phyloP scores from a whole-genome alignment of 2,329 filamentous ascomycete genomes.

The Cylindrodendrum hubeiense region DNA sequence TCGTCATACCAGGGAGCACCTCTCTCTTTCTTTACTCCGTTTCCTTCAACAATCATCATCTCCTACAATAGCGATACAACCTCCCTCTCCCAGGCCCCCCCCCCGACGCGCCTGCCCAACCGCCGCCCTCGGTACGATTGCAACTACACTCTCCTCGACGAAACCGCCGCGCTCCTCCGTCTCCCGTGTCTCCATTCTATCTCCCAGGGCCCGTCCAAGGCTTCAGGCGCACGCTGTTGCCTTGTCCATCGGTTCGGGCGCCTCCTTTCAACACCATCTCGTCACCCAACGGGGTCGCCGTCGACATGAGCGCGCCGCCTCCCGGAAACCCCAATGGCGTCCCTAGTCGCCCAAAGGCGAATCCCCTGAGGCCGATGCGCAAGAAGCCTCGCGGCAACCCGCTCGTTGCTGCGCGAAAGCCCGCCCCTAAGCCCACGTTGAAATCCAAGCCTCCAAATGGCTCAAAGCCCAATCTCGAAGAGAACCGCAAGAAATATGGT shows the following conservation, averaged over 20 bases:
- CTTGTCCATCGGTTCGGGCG: slow-evolving; percentile 14
- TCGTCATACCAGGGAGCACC: slow-evolving; percentile 37
- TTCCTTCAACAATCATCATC: slow-evolving; percentile 30
- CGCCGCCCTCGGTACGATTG: slow-evolving; percentile 11
- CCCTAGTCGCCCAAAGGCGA: slow-evolving; percentile 47
- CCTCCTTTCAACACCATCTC: slow-evolving; percentile 8
- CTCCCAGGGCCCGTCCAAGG: slow-evolving; percentile 3
- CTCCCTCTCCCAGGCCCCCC: not conserved
- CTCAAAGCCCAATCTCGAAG: slow-evolving; percentile 53
- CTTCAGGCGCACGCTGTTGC: slow-evolving; percentile 26
- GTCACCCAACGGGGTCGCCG: slow-evolving; percentile 4
- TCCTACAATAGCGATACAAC: slow-evolving; percentile 32
- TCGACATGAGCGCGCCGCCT: slow-evolving; percentile 60
- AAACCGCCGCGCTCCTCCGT: slow-evolving; percentile 1
- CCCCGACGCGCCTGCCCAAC: not conserved
- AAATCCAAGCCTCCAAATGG: slow-evolving; percentile 43
- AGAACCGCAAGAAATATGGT: slow-evolving; percentile 60
- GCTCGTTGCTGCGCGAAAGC: slow-evolving; percentile 69
- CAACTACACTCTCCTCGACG: not conserved
- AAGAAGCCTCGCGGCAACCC: slow-evolving; percentile 67
- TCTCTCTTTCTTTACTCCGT: not conserved
- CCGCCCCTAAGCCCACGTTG: slow-evolving; percentile 40
- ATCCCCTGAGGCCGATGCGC: slow-evolving; percentile 56
- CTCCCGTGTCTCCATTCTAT: not conserved
- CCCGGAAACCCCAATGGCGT: slow-evolving; percentile 51